These are phyloP conservation scores for Penicillium sp. DNA, from an alignment of 2,329 filamentous ascomycete genomes.

Conservation along the genomic window DNA sequence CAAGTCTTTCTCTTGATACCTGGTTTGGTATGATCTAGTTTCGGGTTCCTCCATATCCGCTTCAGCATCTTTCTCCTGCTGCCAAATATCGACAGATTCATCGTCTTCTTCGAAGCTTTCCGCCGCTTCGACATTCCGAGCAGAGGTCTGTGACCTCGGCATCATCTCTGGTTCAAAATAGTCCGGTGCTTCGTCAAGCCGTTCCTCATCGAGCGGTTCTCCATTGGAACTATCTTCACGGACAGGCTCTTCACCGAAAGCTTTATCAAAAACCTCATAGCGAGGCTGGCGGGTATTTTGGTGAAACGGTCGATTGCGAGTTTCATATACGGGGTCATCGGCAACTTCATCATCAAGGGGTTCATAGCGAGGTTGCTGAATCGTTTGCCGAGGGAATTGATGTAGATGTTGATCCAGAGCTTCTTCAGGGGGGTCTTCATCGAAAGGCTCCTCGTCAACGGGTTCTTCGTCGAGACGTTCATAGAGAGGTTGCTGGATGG, in stretches of 20 bases:
- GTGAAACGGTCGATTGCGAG: background rate
- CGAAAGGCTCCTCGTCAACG: background rate
- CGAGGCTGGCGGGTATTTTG: background rate
- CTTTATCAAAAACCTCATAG: background rate
- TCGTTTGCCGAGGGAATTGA: background rate
- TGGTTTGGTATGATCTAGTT: background rate
- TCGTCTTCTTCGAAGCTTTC: constrained; percentile 7
- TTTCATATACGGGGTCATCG: background rate
- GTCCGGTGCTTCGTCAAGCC: constrained; percentile 9
- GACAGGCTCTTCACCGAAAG: background rate
- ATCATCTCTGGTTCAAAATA: constrained; percentile 5
- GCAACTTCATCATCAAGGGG: background rate
- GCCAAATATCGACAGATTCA: constrained; percentile 17
- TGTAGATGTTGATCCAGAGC: background rate
- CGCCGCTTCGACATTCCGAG: background rate
- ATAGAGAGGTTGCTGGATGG: background rate
- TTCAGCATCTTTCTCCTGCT: constrained; percentile 1
- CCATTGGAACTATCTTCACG: background rate
- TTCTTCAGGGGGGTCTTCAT: constrained; percentile 2
- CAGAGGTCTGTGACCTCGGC: background rate
- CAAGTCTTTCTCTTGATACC: constrained; percentile 9
- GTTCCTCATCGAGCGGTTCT: background rate
- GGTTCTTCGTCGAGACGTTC: background rate
- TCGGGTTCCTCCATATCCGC: background rate
- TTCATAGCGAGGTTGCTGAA: background rate